Conservation (phyloP, 768 basidiomycete genomes). For the Naganishia onofrii region DNA sequence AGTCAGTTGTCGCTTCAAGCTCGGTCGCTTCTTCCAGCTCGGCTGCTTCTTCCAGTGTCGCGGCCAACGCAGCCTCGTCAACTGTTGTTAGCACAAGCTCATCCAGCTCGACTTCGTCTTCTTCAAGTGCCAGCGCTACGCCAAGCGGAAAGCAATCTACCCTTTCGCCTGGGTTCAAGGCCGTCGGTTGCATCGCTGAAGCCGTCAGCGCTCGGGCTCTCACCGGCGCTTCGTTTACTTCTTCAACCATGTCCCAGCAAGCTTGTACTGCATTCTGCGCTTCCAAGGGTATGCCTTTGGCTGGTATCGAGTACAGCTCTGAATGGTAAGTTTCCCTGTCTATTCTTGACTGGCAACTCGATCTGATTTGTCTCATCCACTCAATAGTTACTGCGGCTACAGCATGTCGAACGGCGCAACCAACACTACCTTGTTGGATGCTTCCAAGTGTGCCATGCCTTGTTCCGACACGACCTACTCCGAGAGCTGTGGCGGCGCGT, state of each 20-base stretch:
- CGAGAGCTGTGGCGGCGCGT: slow-evolving; percentile 50
- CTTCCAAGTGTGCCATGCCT: slow-evolving; percentile 39
- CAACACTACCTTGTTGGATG: slow-evolving; percentile 44
- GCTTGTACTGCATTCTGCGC: slow-evolving; percentile 30
- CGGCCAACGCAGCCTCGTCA: no score
- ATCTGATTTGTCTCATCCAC: not conserved
- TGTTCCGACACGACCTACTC: slow-evolving; percentile 40
- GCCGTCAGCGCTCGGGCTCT: slow-evolving; percentile 45
- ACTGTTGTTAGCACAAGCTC: no score
- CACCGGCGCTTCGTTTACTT: slow-evolving; percentile 36
- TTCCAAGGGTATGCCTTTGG: slow-evolving; percentile 41
- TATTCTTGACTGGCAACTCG: no score
- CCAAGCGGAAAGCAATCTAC: slow-evolving; percentile 12
- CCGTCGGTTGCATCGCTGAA: slow-evolving; percentile 51
- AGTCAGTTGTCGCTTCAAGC: no score
- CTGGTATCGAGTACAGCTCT: slow-evolving; percentile 47
- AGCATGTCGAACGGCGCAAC: slow-evolving; percentile 47
- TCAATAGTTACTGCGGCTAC: slow-evolving; percentile 50
- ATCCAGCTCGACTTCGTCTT: slow-evolving; percentile 1
- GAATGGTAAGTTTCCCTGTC: slow-evolving; percentile 18
- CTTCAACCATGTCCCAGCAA: slow-evolving; percentile 46
- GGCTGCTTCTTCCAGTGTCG: no score
- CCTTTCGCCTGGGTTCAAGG: slow-evolving; percentile 12
- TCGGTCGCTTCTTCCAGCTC: no score
- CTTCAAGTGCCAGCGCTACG: not conserved